phyloP scores from a whole-genome alignment of 306 rosid species.

The Oemleria cerasiformis region DNA sequence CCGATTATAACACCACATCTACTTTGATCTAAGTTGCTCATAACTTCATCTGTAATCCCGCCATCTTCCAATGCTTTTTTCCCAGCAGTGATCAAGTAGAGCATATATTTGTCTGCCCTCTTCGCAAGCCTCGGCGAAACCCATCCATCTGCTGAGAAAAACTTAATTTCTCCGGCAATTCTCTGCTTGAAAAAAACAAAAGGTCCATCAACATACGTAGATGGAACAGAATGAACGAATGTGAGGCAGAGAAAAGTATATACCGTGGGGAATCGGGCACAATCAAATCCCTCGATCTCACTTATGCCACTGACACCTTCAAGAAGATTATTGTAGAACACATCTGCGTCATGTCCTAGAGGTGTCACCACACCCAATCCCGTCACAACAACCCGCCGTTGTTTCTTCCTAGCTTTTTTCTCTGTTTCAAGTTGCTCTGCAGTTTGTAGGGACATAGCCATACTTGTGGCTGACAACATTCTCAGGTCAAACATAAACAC shows the following conservation, averaged over 20 bases:
- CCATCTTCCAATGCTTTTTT: slow-evolving; percentile 70
- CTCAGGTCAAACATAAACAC: background rate
- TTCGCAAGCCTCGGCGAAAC: slow-evolving; percentile 63
- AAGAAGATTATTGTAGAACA: slow-evolving; percentile 69
- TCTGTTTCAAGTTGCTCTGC: slow-evolving; percentile 38
- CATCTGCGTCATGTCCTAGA: slow-evolving; percentile 74
- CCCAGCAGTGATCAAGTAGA: slow-evolving; percentile 70
- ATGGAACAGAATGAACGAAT: background rate
- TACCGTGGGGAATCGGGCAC: slow-evolving; percentile 67
- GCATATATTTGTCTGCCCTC: slow-evolving; percentile 78
- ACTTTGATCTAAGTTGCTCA: slow-evolving; percentile 50
- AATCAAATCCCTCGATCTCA: slow-evolving; percentile 68
- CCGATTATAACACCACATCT: slow-evolving; percentile 80
- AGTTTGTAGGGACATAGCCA: slow-evolving; percentile 46
- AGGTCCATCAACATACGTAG: background rate
- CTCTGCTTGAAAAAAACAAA: slow-evolving; percentile 35
- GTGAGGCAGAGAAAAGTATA: background rate
- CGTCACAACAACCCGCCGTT: slow-evolving; percentile 73
- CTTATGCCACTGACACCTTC: slow-evolving; percentile 78
- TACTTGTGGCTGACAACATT: slow-evolving; percentile 37
- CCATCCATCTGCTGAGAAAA: slow-evolving; percentile 65
- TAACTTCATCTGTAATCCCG: slow-evolving; percentile 58
- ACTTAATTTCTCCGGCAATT: slow-evolving; percentile 83
- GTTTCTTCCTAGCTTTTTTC: slow-evolving; percentile 44
- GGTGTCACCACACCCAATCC: slow-evolving; percentile 80